Evolutionary conservation across 1,284 basidiomycete genomes (phyloP), one percentile per base, ranked within the genome.

Genomic region (Macrocystidia cucumis): DNA sequence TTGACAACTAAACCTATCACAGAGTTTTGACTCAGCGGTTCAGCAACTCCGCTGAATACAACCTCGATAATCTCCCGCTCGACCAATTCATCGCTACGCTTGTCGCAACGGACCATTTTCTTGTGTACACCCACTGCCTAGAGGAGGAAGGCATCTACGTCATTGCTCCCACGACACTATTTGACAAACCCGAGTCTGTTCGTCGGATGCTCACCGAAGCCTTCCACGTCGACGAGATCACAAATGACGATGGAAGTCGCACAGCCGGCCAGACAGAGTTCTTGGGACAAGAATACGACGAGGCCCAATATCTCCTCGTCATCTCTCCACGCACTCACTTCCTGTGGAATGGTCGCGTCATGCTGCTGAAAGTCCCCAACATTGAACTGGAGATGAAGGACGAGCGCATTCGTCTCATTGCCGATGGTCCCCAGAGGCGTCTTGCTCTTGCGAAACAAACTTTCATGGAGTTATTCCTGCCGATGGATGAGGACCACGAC

Each of bases 141-240:
- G 93, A 97, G 56, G 82, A 88, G 49, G 83, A 95, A 17, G 92
- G 92, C 8, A 82, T 86, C n/a, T 98, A 98, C 56, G 78, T 98
- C 44, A 69, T 98, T 37, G 96, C 91, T 7, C 84, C 91, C 22
- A 77, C 71, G 2, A 74, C 76, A n/a, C 70, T 98, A 17, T 82
- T 79, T 48, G 82, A 92, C 35, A 78, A 81, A n/a, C 83, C 89
- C 0, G 82, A 87, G 9, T 64, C 77, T 29, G 86, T 98, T 44
- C 78, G 78, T 14, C 78, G 85, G 32, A 78, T 98, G 13, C 69
- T 99, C 16, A 72, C 78, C 18, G 83, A 90, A 49, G 86, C 91
- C 9, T 98, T 93, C 57, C 80, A 83, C 38, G 74, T 79, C 35
- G 70, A 74, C 33, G 80, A 85, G 48, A 55, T 66, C 25, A 65